These are phyloP conservation scores for Pittosporum tobira DNA, from an alignment of 129 eudicot genomes.

Conservation along the genomic window DNA sequence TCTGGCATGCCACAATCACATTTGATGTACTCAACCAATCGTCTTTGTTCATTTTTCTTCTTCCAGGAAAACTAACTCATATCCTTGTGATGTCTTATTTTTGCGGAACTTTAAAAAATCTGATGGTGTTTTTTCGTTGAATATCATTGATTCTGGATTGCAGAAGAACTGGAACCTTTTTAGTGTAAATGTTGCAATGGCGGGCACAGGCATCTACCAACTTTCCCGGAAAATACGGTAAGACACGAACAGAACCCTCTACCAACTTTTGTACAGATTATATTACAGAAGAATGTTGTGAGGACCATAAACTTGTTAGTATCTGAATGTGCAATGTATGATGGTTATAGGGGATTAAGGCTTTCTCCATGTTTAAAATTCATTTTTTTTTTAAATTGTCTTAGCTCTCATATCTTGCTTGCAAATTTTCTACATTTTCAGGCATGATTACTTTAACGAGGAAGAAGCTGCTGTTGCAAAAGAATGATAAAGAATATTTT, in stretches of 20 bases:
- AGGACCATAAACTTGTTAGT: background rate
- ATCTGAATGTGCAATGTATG: too few relatives aligned
- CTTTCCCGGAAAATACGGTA: slow-evolving; percentile 76
- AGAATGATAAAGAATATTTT: slow-evolving; percentile 46
- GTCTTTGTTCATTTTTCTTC: background rate
- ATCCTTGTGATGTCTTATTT: background rate
- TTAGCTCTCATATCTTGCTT: background rate
- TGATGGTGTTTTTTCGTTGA: background rate
- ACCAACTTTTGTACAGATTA: background rate
- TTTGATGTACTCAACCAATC: too few relatives aligned
- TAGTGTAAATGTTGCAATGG: slow-evolving; percentile 93
- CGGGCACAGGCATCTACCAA: slow-evolving; percentile 89
- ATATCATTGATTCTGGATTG: slow-evolving; percentile 17
- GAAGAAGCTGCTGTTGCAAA: slow-evolving; percentile 43
- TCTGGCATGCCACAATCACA: too few relatives aligned
- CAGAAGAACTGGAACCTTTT: slow-evolving; percentile 99
- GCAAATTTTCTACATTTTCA: slow-evolving; percentile 21
- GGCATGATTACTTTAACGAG: slow-evolving; percentile 65
- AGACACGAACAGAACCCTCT: too few relatives aligned
- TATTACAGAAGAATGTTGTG: too few relatives aligned
- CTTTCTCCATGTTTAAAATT: background rate
- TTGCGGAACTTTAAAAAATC: background rate
- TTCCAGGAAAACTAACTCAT: background rate
- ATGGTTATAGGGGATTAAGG: background rate
- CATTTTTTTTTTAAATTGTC: background rate